phyloP scores from a whole-genome alignment of 495 filamentous ascomycete species.

The Aspergillus sclerotioniger region DNA sequence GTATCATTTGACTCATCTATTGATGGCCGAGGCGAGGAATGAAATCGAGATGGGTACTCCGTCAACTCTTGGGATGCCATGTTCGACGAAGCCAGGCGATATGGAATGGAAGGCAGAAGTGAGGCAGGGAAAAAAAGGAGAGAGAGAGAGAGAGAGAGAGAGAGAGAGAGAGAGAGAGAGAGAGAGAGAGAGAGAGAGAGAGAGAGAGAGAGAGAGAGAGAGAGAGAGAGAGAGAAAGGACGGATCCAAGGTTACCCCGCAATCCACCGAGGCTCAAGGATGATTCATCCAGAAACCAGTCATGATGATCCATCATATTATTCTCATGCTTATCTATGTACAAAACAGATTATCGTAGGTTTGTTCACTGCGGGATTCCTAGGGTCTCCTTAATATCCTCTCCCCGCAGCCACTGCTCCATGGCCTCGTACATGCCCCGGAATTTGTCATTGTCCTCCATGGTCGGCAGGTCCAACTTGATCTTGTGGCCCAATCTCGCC shows the following conservation, averaged over 20 bases:
- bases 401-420: slow-evolving; percentile 8
- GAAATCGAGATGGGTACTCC: not conserved
- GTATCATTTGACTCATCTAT: slow-evolving; percentile 9
- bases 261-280: not conserved
- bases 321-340: not conserved
- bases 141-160: not conserved
- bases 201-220: not conserved
- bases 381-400: slow-evolving; percentile 6
- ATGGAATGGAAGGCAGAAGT: not conserved
- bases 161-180: not conserved
- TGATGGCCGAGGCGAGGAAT: not conserved
- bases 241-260: not conserved
- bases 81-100: too few relatives aligned
- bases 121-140: not conserved
- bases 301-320: not conserved
- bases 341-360: not conserved
- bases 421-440: slow-evolving; percentile 10
- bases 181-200: not conserved
- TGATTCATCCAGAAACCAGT: not conserved
- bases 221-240: not conserved
- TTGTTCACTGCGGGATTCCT: slow-evolving; percentile 1
- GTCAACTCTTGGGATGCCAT: slow-evolving; percentile 5
- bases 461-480: slow-evolving; percentile 5
- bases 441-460: slow-evolving; percentile 8
- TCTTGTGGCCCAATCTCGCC: slow-evolving; percentile 3